These are phyloP conservation scores for Candida sp. DNA, from an alignment of 1,139 yeast genomes.

Conservation along the genomic window DNA sequence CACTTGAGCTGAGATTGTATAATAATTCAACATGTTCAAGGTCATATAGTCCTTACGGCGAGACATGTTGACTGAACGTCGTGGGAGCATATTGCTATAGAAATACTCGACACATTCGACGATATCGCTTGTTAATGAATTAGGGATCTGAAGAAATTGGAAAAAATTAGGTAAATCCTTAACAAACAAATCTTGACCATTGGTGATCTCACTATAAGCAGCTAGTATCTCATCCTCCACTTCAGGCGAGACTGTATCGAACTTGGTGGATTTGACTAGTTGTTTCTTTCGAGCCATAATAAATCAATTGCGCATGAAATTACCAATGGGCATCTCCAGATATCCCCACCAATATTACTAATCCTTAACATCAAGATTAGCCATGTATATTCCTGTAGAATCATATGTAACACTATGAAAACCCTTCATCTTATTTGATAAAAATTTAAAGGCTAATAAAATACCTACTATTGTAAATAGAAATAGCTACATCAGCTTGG, in stretches of 20 bases:
- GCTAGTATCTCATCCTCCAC: constrained; percentile 34
- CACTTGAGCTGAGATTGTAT: constrained; percentile 24
- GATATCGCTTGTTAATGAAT: constrained; percentile 32
- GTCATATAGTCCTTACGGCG: constrained; percentile 21
- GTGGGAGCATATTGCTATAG: constrained; percentile 20
- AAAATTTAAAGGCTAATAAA: too few species aligned
- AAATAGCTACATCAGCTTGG: too few species aligned
- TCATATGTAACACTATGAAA: too few species aligned
- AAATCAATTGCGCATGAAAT: background rate
- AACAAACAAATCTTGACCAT: constrained; percentile 29
- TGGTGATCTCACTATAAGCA: constrained; percentile 19
- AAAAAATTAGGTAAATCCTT: constrained; percentile 23
- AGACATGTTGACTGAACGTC: constrained; percentile 6
- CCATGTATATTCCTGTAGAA: too few species aligned
- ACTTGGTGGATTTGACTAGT: constrained; percentile 8
- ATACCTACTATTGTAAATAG: too few species aligned
- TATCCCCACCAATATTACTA: too few species aligned
- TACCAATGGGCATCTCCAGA: background rate
- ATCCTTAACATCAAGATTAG: too few species aligned
- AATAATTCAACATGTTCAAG: constrained; percentile 23
- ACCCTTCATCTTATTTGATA: too few species aligned
- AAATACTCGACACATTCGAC: constrained; percentile 29
- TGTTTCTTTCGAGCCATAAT: constrained; percentile 1
- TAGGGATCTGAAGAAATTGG: constrained; percentile 23
- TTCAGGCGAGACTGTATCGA: constrained; percentile 13